Conservation (phyloP, 805 yeast genomes). For the Candida easanensis region DNA sequence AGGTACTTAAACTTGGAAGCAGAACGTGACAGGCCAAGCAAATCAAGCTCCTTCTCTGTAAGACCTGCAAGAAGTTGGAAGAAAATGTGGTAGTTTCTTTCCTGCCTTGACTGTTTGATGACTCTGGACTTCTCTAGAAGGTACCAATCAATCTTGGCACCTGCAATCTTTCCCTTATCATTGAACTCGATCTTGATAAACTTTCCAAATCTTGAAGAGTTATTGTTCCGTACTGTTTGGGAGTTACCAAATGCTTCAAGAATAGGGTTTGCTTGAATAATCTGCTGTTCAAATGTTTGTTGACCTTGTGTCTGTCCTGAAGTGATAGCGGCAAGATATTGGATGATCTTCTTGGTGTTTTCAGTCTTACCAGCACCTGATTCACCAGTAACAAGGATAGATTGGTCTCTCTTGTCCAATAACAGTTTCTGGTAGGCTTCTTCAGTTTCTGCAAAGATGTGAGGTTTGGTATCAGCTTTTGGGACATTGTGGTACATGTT, state of each 20-base stretch:
- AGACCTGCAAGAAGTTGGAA: conserved; percentile 81
- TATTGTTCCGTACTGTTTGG: conserved; percentile 88
- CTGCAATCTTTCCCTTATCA: conserved; percentile 60
- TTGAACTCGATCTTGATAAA: conserved; percentile 84
- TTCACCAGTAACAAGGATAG: conserved; percentile 96
- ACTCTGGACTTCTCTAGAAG: conserved; percentile 92
- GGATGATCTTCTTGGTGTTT: conserved; percentile 91
- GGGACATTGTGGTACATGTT: conserved; percentile 49
- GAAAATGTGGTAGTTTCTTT: conserved; percentile 91
- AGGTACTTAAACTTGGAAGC: conserved; percentile 51
- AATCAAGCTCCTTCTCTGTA: conserved; percentile 43
- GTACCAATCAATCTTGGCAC: conserved; percentile 95
- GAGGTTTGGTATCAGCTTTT: conserved; percentile 63
- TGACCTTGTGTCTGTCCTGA: conserved; percentile 27
- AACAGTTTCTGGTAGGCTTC: conserved; percentile 77
- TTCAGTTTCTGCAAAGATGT: conserved; percentile 87
- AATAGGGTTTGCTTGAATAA: conserved; percentile 91
- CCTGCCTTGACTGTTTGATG: conserved; percentile 66
- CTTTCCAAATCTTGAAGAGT: conserved; percentile 96
- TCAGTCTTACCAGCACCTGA: conserved; percentile 99
- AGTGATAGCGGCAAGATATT: conserved; percentile 81
- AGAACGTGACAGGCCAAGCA: conserved; percentile 42
- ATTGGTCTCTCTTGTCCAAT: conserved; percentile 70
- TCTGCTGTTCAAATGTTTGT: conserved; percentile 71
- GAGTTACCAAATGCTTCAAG: conserved; percentile 97